Conservation (phyloP, 805 yeast genomes). For the Isabelozyma rhagii region DNA sequence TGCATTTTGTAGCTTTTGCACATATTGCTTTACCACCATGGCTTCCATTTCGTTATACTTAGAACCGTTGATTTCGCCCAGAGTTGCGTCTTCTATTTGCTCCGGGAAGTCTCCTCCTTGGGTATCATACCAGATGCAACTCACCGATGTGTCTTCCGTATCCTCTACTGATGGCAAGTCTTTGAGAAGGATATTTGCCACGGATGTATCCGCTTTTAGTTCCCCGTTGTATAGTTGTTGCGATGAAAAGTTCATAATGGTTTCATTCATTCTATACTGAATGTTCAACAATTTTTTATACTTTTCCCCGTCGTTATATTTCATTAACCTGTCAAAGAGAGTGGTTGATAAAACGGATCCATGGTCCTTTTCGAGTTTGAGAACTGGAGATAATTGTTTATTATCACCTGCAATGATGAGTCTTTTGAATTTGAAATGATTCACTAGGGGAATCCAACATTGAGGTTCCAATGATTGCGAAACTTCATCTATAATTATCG, state of each 20-base stretch:
- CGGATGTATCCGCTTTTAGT: constrained; percentile 60
- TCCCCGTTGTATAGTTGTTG: constrained; percentile 57
- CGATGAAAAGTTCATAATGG: constrained; percentile 79
- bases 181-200: constrained; percentile 45
- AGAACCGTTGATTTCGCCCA: constrained; percentile 40
- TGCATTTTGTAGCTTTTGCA: constrained; percentile 43
- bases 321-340: constrained; percentile 73
- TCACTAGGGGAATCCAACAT: constrained; percentile 89
- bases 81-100: constrained; percentile 28
- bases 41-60: constrained; percentile 80
- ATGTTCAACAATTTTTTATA: constrained; percentile 61
- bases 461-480: constrained; percentile 94
- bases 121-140: constrained; percentile 84
- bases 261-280: constrained; percentile 84
- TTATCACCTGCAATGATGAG: constrained; percentile 90
- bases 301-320: constrained; percentile 35
- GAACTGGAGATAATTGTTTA: constrained; percentile 87
- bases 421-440: constrained; percentile 53
- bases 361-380: constrained; percentile 47
- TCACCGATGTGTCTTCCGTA: constrained; percentile 44
- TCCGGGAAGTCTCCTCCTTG: constrained; percentile 86
- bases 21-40: constrained; percentile 54
- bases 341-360: constrained; percentile 58
- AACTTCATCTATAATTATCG: constrained; percentile 90
- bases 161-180: constrained; percentile 50